These are phyloP conservation scores for Globisporangium sylvaticum DNA, from an alignment of 352 stramenopile species.

Conservation along the genomic window DNA sequence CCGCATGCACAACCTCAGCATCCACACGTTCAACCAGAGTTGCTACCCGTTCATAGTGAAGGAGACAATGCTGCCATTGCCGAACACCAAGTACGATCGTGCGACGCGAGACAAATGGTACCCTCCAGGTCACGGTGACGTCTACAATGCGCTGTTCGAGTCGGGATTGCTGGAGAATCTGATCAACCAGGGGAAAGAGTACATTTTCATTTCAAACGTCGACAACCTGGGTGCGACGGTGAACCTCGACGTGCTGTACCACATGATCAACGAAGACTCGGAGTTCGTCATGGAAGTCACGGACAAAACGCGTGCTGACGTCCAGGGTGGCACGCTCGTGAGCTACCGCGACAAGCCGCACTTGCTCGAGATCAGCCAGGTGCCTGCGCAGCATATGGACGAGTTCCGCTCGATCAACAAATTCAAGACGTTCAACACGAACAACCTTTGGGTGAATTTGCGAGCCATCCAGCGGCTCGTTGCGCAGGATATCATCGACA, in stretches of 20 bases:
- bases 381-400: conserved; percentile 92
- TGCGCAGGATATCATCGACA: conserved; percentile 96
- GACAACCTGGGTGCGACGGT: conserved; percentile 99
- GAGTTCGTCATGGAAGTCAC: conserved; percentile 99
- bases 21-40: conserved; percentile 94
- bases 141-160: conserved; percentile 98
- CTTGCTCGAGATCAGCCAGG: conserved; percentile 97
- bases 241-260: conserved; percentile 96
- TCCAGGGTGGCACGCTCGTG: conserved; percentile 88
- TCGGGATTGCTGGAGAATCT: conserved; percentile 95
- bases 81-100: conserved; percentile 84
- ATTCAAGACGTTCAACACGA: conserved; percentile 99
- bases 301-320: conserved; percentile 91
- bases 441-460: conserved; percentile 99
- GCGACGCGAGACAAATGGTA: conserved; percentile 88
- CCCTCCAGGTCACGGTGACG: conserved; percentile 97
- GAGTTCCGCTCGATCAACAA: conserved; percentile 93
- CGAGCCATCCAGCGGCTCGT: conserved; percentile 96
- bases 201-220: conserved; percentile 99
- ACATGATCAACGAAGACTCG: conserved; percentile 96
- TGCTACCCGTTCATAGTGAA: conserved; percentile 91
- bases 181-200: conserved; percentile 95
- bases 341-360: conserved; percentile 92
- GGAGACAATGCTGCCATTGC: conserved; percentile 86
- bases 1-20: conserved; percentile 93